Evolutionary conservation across 768 basidiomycete species (phyloP), one percentile per base, ranked within the genome.

Genomic region (Tylopilus sp.): DNA sequence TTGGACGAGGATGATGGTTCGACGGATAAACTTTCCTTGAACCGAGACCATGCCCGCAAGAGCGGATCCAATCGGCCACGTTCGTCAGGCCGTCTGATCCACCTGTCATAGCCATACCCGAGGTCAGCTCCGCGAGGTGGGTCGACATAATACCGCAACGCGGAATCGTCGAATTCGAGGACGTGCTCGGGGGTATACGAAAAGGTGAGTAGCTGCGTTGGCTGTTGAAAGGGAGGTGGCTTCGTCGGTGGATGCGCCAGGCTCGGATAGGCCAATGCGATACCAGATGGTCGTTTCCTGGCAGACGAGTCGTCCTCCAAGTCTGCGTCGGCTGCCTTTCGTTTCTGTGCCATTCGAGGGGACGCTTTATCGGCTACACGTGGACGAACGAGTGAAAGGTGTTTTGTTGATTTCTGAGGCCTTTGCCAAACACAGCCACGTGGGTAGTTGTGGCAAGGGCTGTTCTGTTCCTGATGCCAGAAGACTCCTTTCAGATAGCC

Each of bases 71-170:
- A 66, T 45, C 92, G 74, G 22, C 84, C 83, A 26, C 77, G 74
- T 59, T 81, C 81, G 51, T 90, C 89, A 1, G 81, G 78, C 34
- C 81, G 76, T 51, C 79, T 79, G 12, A 79, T 74, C 87, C 91
- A 93, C 12, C 77, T 75, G 12, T 89, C 83, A 66, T 88, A 92
- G 1, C 86, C 87, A 68, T 84, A 78, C 1, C 75, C 71, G 3
- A 94, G 78, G 57, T 88, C 78, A 1, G 87, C 87, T 8, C 77
- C 74, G 7, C 59, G 68, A 4, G 89, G 91, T 11, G 89, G 89
- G 43, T 81, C 75, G 41, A 83, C 75, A 58, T 81, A 89, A 66
- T 87, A 91, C 45, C 84, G 78, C 73, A 92, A 59, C 0, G 87
- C 84, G 17, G 84, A 78, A 64, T 92, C 76, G 19, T 76, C 78